Evolutionary conservation across 129 eudicot genomes (phyloP).

Genomic region (Daucus carota): DNA sequence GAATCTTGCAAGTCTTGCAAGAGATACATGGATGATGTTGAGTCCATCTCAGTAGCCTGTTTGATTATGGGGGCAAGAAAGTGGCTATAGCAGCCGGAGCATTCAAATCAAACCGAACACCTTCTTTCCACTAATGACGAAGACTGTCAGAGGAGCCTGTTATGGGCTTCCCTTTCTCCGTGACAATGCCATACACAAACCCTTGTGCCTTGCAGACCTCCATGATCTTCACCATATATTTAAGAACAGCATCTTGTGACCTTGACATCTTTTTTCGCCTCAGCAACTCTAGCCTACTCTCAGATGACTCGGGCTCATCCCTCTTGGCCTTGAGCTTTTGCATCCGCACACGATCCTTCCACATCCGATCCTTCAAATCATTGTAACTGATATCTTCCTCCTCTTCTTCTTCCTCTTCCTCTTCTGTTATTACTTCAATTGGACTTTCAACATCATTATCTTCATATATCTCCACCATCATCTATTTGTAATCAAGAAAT

Average conservation of each 20-base stretch:
- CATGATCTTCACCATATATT: constrained; percentile 49
- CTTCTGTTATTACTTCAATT: not conserved
- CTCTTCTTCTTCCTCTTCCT: not conserved
- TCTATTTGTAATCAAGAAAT: not conserved
- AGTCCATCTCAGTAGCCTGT: constrained; percentile 6
- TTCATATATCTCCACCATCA: not conserved
- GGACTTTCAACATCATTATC: not conserved
- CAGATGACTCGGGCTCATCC: not conserved
- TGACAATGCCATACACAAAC: constrained; percentile 40
- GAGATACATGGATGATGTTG: constrained; percentile 25
- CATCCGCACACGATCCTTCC: constrained; percentile 9
- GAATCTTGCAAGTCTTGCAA: constrained; percentile 45
- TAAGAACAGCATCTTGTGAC: constrained; percentile 40
- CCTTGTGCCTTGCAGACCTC: constrained; percentile 49
- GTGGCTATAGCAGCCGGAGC: constrained; percentile 27
- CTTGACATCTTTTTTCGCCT: constrained; percentile 37
- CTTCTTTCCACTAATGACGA: constrained; percentile 44
- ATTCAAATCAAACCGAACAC: constrained; percentile 26
- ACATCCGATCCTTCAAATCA: constrained; percentile 3
- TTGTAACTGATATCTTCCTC: constrained; percentile 4
- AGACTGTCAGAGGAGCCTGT: constrained; percentile 42
- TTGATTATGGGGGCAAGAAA: constrained; percentile 16
- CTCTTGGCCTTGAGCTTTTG: constrained; percentile 9
- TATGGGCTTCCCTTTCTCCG: constrained; percentile 47
- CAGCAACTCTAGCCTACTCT: constrained; percentile 14